Evolutionary conservation across 2,329 filamentous ascomycete genomes (phyloP).

Genomic region (Colletotrichum shisoi): DNA sequence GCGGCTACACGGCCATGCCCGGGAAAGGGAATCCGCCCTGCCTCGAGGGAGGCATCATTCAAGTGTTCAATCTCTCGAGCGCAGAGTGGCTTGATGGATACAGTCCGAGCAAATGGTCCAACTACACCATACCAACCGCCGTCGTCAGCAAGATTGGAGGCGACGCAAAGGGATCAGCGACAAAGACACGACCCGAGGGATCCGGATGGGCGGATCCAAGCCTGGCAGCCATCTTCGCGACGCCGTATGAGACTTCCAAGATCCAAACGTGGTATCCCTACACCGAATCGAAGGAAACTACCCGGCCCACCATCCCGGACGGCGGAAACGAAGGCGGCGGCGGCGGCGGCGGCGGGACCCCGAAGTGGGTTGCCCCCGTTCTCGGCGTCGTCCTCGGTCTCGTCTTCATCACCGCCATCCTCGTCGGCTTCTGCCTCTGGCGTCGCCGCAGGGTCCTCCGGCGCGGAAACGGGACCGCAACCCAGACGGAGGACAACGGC

Average conservation of each 20-base stretch:
- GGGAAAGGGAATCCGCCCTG: constrained; percentile 50
- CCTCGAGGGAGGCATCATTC: constrained; percentile 60
- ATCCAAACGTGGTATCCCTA: constrained; percentile 71
- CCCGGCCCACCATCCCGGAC: constrained; percentile 38
- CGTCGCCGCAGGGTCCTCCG: constrained; percentile 57
- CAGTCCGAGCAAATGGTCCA: constrained; percentile 66
- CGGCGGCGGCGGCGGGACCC: constrained; percentile 49
- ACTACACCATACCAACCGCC: constrained; percentile 74
- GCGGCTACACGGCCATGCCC: constrained; percentile 63
- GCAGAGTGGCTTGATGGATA: constrained; percentile 75
- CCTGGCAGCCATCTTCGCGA: constrained; percentile 63
- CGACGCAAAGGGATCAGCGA: constrained; percentile 71
- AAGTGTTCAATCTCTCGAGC: constrained; percentile 76
- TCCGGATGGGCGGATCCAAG: constrained; percentile 61
- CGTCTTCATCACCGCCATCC: constrained; percentile 61
- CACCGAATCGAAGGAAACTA: constrained; percentile 46
- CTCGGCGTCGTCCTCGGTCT: constrained; percentile 68
- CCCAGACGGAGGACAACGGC: constrained; percentile 56
- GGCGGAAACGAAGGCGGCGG: constrained; percentile 17
- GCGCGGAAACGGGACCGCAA: constrained; percentile 49
- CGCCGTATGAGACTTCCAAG: constrained; percentile 63
- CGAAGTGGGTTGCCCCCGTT: constrained; percentile 67
- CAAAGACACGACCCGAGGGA: constrained; percentile 67
- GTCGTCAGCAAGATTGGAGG: constrained; percentile 75
- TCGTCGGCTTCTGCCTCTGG: constrained; percentile 62